These are phyloP conservation scores for Hirsutella minnesotensis DNA, from an alignment of 2,329 filamentous ascomycete species.

Conservation along the genomic window DNA sequence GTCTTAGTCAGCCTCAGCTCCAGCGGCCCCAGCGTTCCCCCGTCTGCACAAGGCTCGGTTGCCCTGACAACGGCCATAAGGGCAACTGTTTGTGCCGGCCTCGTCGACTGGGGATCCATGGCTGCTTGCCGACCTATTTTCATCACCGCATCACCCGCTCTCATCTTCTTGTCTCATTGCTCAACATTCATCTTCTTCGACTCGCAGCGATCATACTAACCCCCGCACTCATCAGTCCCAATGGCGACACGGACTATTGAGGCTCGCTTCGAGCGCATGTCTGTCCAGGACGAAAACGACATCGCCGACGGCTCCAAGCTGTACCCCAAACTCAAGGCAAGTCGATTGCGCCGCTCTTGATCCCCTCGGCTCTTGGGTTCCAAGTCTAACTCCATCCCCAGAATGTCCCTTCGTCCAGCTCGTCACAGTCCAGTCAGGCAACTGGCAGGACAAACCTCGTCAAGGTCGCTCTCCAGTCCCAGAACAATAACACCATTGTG, in stretches of 20 bases:
- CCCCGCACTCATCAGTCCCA: background rate
- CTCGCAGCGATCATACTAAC: background rate
- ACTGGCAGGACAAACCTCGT: slow-evolving; percentile 67
- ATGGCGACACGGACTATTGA: slow-evolving; percentile 74
- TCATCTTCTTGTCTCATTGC: background rate
- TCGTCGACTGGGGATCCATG: background rate
- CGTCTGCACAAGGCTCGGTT: background rate
- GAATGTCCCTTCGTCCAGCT: slow-evolving; percentile 12
- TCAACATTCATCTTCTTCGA: background rate
- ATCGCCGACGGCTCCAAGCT: slow-evolving; percentile 36
- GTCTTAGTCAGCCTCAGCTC: too few species aligned
- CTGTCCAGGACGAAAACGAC: slow-evolving; percentile 82
- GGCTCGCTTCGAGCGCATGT: slow-evolving; percentile 78
- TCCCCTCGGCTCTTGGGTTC: background rate
- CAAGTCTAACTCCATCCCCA: slow-evolving; percentile 13
- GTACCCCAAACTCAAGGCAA: slow-evolving; percentile 71
- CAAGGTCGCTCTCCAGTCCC: slow-evolving; percentile 73
- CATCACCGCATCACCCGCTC: background rate
- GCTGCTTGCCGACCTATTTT: too few species aligned
- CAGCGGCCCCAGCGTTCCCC: too few species aligned
- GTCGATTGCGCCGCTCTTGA: background rate
- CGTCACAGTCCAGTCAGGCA: slow-evolving; percentile 34
- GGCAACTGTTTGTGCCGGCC: background rate
- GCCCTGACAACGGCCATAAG: slow-evolving; percentile 1
- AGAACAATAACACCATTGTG: slow-evolving; percentile 54